These are phyloP conservation scores for Tulasnella sp. DNA, from an alignment of 768 basidiomycete genomes.

Conservation along the genomic window DNA sequence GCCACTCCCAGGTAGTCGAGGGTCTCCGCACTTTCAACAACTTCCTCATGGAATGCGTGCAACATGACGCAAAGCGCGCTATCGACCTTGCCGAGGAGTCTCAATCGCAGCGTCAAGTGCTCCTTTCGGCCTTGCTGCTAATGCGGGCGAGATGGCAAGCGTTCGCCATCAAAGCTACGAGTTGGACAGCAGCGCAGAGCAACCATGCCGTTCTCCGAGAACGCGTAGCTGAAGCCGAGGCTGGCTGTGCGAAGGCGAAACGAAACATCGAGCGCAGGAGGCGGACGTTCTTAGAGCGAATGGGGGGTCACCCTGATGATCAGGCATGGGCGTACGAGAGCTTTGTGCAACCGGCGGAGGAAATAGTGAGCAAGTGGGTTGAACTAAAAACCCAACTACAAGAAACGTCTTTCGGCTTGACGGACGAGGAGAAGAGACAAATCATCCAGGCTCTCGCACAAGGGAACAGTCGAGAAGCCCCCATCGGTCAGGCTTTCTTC, in stretches of 20 bases:
- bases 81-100: constrained; percentile 54
- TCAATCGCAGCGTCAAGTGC: constrained; percentile 57
- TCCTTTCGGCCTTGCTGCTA: constrained; percentile 49
- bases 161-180: constrained; percentile 44
- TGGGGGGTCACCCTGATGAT: constrained; percentile 38
- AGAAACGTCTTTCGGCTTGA: constrained; percentile 57
- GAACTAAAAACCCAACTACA: constrained; percentile 49
- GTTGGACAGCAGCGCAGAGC: constrained; percentile 37
- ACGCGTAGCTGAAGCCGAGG: not conserved
- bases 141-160: constrained; percentile 55
- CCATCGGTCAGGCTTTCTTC: too few relatives aligned
- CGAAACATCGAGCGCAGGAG: constrained; percentile 18
- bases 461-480: not conserved
- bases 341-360: constrained; percentile 46
- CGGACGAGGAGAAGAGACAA: constrained; percentile 56
- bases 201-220: not conserved
- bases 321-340: constrained; percentile 52
- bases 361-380: constrained; percentile 55
- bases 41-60: constrained; percentile 55
- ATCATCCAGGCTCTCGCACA: constrained; percentile 55
- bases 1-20: not conserved
- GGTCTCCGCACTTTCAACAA: constrained; percentile 43
- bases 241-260: not conserved
- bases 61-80: constrained; percentile 54
- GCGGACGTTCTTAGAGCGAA: constrained; percentile 38